These are phyloP conservation scores for Cyberlindnera japonica DNA, from an alignment of 805 yeast species.

Conservation along the genomic window DNA sequence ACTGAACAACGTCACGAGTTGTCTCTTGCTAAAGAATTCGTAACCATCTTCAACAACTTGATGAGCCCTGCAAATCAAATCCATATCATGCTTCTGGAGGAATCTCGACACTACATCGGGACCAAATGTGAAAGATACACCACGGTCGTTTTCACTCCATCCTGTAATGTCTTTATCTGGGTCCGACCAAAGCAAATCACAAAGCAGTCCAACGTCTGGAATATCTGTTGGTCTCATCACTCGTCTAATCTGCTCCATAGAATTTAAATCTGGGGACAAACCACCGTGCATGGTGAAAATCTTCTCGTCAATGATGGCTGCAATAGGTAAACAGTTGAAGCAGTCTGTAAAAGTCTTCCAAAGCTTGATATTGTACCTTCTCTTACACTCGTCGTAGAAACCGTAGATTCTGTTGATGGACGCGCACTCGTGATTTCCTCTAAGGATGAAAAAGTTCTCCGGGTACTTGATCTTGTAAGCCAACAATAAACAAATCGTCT, in stretches of 20 bases:
- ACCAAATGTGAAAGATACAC: slow-evolving; percentile 99
- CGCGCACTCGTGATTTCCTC: slow-evolving; percentile 99
- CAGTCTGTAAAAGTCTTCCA: slow-evolving; percentile 99
- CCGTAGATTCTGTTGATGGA: slow-evolving; percentile 97
- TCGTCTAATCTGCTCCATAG: slow-evolving; percentile 98
- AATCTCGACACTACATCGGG: slow-evolving; percentile 97
- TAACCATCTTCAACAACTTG: slow-evolving; percentile 99
- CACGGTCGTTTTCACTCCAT: slow-evolving; percentile 99
- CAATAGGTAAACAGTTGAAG: slow-evolving; percentile 96
- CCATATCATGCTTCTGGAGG: slow-evolving; percentile 96
- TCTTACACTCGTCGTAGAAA: slow-evolving; percentile 96
- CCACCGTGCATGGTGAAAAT: slow-evolving; percentile 99
- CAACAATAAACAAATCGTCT: slow-evolving; percentile 87
- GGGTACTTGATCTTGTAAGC: slow-evolving; percentile 98
- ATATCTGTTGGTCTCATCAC: slow-evolving; percentile 99
- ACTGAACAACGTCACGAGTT: slow-evolving; percentile 88
- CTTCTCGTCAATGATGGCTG: slow-evolving; percentile 97
- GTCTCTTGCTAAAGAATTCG: slow-evolving; percentile 94
- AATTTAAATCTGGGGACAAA: slow-evolving; percentile 91
- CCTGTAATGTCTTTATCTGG: slow-evolving; percentile 98
- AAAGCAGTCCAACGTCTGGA: slow-evolving; percentile 94
- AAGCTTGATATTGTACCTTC: slow-evolving; percentile 95
- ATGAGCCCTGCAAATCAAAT: slow-evolving; percentile 96
- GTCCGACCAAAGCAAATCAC: slow-evolving; percentile 97
- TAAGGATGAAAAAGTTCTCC: slow-evolving; percentile 90